A percentile compares a stretch with the other conserved stretches of the same genome.
phyloP scores from a whole-genome alignment of 495 filamentous ascomycete species.

The Penicillium coprophilum region DNA sequence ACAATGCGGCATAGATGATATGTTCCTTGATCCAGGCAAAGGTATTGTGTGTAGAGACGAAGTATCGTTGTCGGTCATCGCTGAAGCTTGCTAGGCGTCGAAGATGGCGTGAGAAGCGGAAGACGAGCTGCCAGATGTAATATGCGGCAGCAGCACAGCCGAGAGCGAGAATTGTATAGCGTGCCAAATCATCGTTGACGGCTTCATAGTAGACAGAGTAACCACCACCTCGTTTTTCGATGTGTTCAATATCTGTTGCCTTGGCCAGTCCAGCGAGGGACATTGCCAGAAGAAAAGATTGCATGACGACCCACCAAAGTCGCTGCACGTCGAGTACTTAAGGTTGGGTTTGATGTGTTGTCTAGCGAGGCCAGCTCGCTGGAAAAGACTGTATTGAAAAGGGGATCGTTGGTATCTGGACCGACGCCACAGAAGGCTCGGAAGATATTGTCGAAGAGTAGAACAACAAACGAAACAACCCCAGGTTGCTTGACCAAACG shows the following conservation, averaged over 20 bases:
- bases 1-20: slow-evolving; percentile 80
- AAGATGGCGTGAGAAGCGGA: slow-evolving; percentile 58
- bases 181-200: slow-evolving; percentile 41
- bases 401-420: slow-evolving; percentile 9
- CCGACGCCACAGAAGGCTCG: slow-evolving; percentile 1
- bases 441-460: background rate
- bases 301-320: slow-evolving; percentile 12
- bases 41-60: slow-evolving; percentile 41
- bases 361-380: slow-evolving; percentile 30
- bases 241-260: slow-evolving; percentile 31
- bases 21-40: slow-evolving; percentile 73
- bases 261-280: slow-evolving; percentile 35
- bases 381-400: slow-evolving; percentile 5
- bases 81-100: slow-evolving; percentile 72
- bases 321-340: background rate
- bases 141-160: slow-evolving; percentile 49
- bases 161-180: slow-evolving; percentile 48
- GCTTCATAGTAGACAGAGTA: slow-evolving; percentile 30
- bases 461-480: slow-evolving; percentile 14
- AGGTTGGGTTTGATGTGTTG: background rate
- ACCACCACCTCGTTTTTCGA: slow-evolving; percentile 32
- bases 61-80: slow-evolving; percentile 69
- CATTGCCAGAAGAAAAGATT: slow-evolving; percentile 15
- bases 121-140: slow-evolving; percentile 52
- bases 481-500: slow-evolving; percentile 16